Percentiles rank a stretch among this genome's conserved stretches.
Evolutionary conservation across 108 stramenopile genomes (phyloP).

Genomic region (Skeletonema menzelii): DNA sequence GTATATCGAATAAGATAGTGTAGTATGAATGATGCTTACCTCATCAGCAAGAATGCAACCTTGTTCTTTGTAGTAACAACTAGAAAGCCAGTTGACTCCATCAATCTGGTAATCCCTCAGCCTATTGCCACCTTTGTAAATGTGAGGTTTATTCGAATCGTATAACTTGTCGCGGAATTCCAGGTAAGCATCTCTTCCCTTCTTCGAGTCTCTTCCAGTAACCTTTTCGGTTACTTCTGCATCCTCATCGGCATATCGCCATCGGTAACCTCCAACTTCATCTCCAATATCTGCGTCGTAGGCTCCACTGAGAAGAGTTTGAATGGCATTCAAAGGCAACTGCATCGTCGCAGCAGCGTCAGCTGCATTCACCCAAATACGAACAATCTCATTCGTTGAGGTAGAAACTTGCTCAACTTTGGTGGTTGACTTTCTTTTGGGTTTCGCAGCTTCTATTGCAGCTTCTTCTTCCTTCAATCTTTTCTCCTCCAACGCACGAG

Average conservation of each 20-base stretch:
- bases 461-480: constrained; percentile 43
- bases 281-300: constrained; percentile 85
- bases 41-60: constrained; percentile 97
- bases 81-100: constrained; percentile 96
- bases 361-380: constrained; percentile 80
- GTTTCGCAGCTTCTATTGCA: constrained; percentile 29
- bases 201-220: constrained; percentile 65
- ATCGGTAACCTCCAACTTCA: constrained; percentile 83
- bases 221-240: constrained; percentile 69
- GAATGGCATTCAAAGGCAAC: constrained; percentile 64
- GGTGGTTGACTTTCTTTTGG: constrained; percentile 69
- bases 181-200: constrained; percentile 78
- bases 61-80: constrained; percentile 87
- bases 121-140: constrained; percentile 79
- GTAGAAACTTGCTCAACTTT: constrained; percentile 81
- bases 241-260: constrained; percentile 78
- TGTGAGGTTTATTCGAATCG: constrained; percentile 78
- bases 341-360: constrained; percentile 82
- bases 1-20: too few species aligned
- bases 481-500: constrained; percentile 25
- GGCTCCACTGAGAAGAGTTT: constrained; percentile 62
- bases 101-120: constrained; percentile 95
- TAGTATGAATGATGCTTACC: background rate
- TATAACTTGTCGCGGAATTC: constrained; percentile 88
- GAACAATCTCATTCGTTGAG: constrained; percentile 63